These are phyloP conservation scores for Termitomyces sp. DNA, from an alignment of 768 basidiomycete species.

Conservation along the genomic window DNA sequence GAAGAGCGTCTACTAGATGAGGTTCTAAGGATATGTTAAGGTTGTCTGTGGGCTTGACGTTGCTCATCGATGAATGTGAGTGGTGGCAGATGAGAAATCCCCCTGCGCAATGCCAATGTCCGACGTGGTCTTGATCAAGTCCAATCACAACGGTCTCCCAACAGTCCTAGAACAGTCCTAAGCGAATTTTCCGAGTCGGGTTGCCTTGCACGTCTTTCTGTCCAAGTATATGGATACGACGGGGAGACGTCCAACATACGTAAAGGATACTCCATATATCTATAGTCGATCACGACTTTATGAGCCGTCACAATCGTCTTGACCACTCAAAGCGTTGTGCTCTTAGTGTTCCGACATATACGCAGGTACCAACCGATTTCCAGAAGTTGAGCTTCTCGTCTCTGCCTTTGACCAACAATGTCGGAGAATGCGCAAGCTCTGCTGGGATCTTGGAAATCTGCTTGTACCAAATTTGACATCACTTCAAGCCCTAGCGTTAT, in stretches of 20 bases:
- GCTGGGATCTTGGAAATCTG: constrained; percentile 34
- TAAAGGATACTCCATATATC: not conserved
- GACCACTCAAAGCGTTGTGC: not conserved
- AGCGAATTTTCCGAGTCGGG: not conserved
- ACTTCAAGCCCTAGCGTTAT: constrained; percentile 29
- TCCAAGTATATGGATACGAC: not conserved
- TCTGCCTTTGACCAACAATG: constrained; percentile 8
- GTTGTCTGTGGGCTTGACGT: constrained; percentile 20
- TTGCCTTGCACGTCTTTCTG: not conserved
- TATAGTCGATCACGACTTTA: not conserved
- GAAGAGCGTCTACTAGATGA: constrained; percentile 53
- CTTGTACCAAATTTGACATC: constrained; percentile 42
- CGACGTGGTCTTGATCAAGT: not conserved
- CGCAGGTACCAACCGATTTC: not conserved
- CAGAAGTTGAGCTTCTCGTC: not conserved
- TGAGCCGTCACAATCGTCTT: not conserved
- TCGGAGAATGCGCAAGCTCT: constrained; percentile 12
- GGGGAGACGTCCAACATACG: not conserved
- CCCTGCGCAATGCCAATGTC: not conserved
- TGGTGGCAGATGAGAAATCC: constrained; percentile 10
- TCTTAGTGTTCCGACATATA: not conserved
- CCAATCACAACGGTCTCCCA: not conserved
- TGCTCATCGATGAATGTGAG: constrained; percentile 19
- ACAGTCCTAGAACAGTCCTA: not conserved
- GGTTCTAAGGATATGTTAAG: constrained; percentile 67